phyloP scores from a whole-genome alignment of 768 basidiomycete genomes.

The Fistulinella prunicolor region DNA sequence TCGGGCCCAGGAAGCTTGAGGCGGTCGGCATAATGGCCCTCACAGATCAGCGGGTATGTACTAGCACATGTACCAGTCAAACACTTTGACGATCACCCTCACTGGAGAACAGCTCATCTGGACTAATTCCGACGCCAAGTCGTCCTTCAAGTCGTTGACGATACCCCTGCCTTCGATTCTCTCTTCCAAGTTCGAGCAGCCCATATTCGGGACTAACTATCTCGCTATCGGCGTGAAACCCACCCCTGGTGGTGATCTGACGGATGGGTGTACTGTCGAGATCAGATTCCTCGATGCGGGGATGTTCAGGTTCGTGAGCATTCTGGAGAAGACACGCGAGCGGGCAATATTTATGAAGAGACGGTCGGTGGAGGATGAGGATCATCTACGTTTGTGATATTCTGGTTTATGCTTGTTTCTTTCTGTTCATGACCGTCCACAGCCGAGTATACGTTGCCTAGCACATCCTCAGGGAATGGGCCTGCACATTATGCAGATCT shows the following conservation, averaged over 20 bases:
- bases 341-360: constrained; percentile 72
- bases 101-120: constrained; percentile 56
- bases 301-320: constrained; percentile 70
- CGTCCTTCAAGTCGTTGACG: constrained; percentile 42
- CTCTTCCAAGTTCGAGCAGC: constrained; percentile 72
- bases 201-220: constrained; percentile 67
- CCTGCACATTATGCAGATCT: constrained; percentile 22
- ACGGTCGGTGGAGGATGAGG: constrained; percentile 39
- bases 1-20: constrained; percentile 55
- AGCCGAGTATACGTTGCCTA: constrained; percentile 32
- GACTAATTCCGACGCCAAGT: constrained; percentile 35
- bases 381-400: constrained; percentile 28
- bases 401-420: not conserved
- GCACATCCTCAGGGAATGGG: constrained; percentile 15
- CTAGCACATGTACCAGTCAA: not conserved
- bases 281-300: constrained; percentile 64
- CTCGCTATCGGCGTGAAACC: constrained; percentile 66
- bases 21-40: constrained; percentile 57
- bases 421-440: constrained; percentile 1
- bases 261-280: constrained; percentile 61
- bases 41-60: constrained; percentile 69
- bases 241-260: constrained; percentile 62
- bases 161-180: constrained; percentile 64
- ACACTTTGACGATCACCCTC: constrained; percentile 5
- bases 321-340: constrained; percentile 77